Evolutionary conservation across 73 alveolate species (phyloP).

Genomic region (Paramecium sexaurelia): DNA sequence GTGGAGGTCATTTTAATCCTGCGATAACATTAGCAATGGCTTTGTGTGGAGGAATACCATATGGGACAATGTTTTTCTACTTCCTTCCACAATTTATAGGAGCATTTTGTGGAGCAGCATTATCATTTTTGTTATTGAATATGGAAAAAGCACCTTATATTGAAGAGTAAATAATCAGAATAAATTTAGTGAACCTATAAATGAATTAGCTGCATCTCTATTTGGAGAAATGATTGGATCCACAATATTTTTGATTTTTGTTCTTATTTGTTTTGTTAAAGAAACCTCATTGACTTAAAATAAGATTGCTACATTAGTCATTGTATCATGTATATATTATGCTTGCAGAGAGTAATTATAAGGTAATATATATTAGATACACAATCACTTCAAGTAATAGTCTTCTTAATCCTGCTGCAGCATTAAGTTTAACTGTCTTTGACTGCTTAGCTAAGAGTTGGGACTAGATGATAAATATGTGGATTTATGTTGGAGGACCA

Average conservation of each 20-base stretch:
- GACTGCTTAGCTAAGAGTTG: neutral
- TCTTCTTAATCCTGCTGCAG: conserved; percentile 51
- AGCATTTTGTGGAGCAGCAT: conserved; percentile 2
- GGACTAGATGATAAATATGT: conserved; percentile 33
- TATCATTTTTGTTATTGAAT: conserved; percentile 11
- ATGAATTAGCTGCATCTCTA: neutral
- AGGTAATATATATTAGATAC: neutral
- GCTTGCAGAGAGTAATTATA: conserved; percentile 9
- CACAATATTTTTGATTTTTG: conserved; percentile 14
- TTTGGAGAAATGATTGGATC: conserved; percentile 55
- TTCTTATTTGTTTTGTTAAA: neutral
- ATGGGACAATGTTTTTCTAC: neutral
- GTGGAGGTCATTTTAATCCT: conserved; percentile 59
- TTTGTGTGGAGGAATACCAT: neutral
- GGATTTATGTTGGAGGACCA: conserved; percentile 50
- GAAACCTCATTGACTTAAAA: conserved; percentile 12
- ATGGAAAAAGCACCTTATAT: conserved; percentile 26
- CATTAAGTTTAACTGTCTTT: neutral
- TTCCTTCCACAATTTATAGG: conserved; percentile 3
- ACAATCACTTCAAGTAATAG: conserved; percentile 27
- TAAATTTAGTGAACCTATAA: conserved; percentile 22
- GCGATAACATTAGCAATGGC: conserved; percentile 17
- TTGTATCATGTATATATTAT: neutral
- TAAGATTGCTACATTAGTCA: neutral
- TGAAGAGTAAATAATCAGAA: neutral